Evolutionary conservation across 139 green algal species (phyloP).

Genomic region (Eudorina sp.): DNA sequence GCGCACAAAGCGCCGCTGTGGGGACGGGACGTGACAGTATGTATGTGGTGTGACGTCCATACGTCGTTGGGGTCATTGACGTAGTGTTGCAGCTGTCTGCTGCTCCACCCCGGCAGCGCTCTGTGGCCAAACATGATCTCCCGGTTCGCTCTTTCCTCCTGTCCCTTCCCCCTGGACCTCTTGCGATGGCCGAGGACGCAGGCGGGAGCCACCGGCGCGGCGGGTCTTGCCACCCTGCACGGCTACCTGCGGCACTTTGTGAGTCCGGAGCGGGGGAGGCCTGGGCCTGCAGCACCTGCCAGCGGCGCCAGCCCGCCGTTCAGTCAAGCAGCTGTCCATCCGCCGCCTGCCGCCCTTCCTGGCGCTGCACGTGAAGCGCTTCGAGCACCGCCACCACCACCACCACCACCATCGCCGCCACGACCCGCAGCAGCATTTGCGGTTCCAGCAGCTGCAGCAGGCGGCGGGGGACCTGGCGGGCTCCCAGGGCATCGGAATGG

Average conservation of each 20-base stretch:
- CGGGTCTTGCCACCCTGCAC: slow-evolving; percentile 54
- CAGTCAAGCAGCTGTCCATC: slow-evolving; percentile 95
- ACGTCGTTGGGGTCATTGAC: too few relatives aligned
- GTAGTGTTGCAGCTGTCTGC: too few relatives aligned
- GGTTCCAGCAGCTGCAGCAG: neutral
- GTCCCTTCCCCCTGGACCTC: too few relatives aligned
- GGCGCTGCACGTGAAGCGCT: slow-evolving; percentile 93
- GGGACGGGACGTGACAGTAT: too few relatives aligned
- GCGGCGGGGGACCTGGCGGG: neutral
- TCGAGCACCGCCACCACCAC: slow-evolving; percentile 77
- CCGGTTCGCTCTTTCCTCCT: too few relatives aligned
- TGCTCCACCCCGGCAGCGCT: too few relatives aligned
- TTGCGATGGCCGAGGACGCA: too few relatives aligned
- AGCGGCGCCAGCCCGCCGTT: slow-evolving; percentile 49
- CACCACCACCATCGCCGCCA: slow-evolving; percentile 13
- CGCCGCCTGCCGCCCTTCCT: slow-evolving; percentile 86
- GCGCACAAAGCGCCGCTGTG: too few relatives aligned
- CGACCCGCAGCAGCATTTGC: neutral
- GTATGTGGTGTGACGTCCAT: too few relatives aligned
- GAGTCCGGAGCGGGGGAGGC: slow-evolving; percentile 66
- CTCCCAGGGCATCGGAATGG: too few relatives aligned
- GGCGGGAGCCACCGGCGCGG: neutral
- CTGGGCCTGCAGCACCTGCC: slow-evolving; percentile 77
- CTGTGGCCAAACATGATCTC: too few relatives aligned
- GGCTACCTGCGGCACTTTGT: slow-evolving; percentile 86